Percentiles rank a stretch among this genome's conserved stretches.
phyloP scores from a whole-genome alignment of 2,329 filamentous ascomycete species.

The Cadophora luteo-olivacea region DNA sequence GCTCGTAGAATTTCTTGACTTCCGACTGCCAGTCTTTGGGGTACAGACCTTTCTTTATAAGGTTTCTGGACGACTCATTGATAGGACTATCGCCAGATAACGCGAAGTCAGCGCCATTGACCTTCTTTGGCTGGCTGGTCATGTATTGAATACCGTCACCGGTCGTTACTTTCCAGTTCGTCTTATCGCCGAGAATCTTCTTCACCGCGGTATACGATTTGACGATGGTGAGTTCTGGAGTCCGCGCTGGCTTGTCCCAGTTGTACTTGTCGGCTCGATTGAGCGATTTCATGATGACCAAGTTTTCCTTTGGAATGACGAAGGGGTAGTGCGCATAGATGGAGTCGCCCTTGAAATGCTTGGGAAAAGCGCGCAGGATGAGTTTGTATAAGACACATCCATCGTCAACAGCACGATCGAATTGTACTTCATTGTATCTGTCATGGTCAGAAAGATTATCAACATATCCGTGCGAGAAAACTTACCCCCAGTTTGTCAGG shows the following conservation, averaged over 20 bases:
- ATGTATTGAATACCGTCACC: slow-evolving; percentile 67
- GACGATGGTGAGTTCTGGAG: slow-evolving; percentile 59
- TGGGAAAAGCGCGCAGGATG: slow-evolving; percentile 78
- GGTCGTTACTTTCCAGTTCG: slow-evolving; percentile 71
- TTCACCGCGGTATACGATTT: slow-evolving; percentile 66
- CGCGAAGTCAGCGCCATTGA: slow-evolving; percentile 64
- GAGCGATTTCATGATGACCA: slow-evolving; percentile 71
- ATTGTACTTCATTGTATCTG: slow-evolving; percentile 63
- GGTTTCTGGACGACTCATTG: slow-evolving; percentile 57
- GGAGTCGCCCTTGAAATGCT: slow-evolving; percentile 78
- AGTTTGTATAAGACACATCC: slow-evolving; percentile 88
- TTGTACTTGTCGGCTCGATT: slow-evolving; percentile 72
- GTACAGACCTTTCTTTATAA: slow-evolving; percentile 64
- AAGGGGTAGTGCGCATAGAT: slow-evolving; percentile 69
- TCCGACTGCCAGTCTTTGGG: slow-evolving; percentile 65
- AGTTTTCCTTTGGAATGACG: slow-evolving; percentile 74
- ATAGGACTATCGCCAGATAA: slow-evolving; percentile 57
- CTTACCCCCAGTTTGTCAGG: slow-evolving; percentile 82
- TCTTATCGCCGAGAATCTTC: slow-evolving; percentile 62
- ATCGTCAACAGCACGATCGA: slow-evolving; percentile 76
- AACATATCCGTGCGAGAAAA: slow-evolving; percentile 40
- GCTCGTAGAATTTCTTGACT: slow-evolving; percentile 71
- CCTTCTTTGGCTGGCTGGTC: slow-evolving; percentile 56
- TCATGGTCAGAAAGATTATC: slow-evolving; percentile 9
- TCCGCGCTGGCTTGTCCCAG: slow-evolving; percentile 65